Evolutionary conservation across 2,329 filamentous ascomycete species (phyloP).

Genomic region (Trichoderma lentiforme): DNA sequence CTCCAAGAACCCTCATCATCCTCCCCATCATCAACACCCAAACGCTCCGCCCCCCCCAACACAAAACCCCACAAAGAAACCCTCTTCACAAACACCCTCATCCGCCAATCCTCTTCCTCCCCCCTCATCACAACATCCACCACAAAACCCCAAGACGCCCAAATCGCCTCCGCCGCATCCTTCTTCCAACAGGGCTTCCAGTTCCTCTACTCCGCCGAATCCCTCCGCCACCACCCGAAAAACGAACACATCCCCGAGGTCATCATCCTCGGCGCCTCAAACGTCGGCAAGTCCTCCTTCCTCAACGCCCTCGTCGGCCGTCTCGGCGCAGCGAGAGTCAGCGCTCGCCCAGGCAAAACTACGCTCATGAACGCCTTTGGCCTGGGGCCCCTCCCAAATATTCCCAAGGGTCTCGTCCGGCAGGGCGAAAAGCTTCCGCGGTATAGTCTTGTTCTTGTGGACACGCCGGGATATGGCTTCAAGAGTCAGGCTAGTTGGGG

Average conservation of each 20-base stretch:
- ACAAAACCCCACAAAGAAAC: conserved; percentile 17
- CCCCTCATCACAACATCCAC: conserved; percentile 18
- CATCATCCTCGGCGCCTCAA: conserved; percentile 80
- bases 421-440: conserved; percentile 41
- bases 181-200: conserved; percentile 33
- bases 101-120: conserved; percentile 18
- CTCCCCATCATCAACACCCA: not conserved
- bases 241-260: conserved; percentile 59
- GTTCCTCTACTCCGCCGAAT: conserved; percentile 50
- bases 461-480: conserved; percentile 51
- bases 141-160: conserved; percentile 22
- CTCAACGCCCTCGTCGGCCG: conserved; percentile 73
- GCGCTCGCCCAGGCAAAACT: conserved; percentile 51
- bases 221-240: conserved; percentile 46
- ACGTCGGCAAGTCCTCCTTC: conserved; percentile 85
- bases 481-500: conserved; percentile 50
- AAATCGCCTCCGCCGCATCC: conserved; percentile 28
- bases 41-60: conserved; percentile 15
- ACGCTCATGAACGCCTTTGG: conserved; percentile 55
- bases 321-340: conserved; percentile 45
- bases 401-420: conserved; percentile 26
- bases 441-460: conserved; percentile 48
- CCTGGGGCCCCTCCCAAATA: conserved; percentile 43
- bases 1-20: not conserved
- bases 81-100: conserved; percentile 21